Evolutionary conservation across 2,329 filamentous ascomycete species (phyloP).

Genomic region (Colletotrichum noveboracense): DNA sequence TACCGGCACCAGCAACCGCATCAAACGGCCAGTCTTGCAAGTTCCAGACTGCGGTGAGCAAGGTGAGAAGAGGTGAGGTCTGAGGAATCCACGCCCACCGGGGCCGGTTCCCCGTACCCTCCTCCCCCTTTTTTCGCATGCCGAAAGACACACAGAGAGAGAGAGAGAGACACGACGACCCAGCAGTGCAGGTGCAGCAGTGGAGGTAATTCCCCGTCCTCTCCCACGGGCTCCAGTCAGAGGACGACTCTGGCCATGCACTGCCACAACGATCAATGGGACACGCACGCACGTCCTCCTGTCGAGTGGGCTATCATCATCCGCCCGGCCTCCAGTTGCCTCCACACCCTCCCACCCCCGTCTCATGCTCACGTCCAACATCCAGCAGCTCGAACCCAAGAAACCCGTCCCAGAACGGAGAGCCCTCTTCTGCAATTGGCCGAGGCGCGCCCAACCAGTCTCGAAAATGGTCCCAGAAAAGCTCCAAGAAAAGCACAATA

Average conservation of each 20-base stretch:
- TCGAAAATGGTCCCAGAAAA: background rate
- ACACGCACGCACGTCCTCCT: background rate
- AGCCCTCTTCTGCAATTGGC: background rate
- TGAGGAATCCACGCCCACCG: background rate
- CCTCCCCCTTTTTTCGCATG: slow-evolving; percentile 7
- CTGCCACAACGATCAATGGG: slow-evolving; percentile 22
- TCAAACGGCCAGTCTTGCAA: background rate
- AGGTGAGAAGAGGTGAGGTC: background rate
- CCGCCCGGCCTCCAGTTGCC: background rate
- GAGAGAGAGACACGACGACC: background rate
- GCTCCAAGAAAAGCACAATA: slow-evolving; percentile 11
- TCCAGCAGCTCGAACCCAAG: background rate
- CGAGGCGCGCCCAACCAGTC: background rate
- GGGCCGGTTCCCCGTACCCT: background rate
- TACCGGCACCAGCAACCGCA: background rate
- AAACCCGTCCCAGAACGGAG: background rate
- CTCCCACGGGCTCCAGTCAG: slow-evolving; percentile 6
- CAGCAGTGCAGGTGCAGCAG: background rate
- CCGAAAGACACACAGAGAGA: slow-evolving; percentile 1
- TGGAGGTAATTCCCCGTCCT: slow-evolving; percentile 8
- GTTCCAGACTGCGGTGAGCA: background rate
- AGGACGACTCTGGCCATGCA: slow-evolving; percentile 8
- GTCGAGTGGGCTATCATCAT: background rate
- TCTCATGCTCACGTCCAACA: background rate
- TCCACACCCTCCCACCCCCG: background rate